phyloP scores from a whole-genome alignment of 441 rosid species.

The Kokia cookei region DNA sequence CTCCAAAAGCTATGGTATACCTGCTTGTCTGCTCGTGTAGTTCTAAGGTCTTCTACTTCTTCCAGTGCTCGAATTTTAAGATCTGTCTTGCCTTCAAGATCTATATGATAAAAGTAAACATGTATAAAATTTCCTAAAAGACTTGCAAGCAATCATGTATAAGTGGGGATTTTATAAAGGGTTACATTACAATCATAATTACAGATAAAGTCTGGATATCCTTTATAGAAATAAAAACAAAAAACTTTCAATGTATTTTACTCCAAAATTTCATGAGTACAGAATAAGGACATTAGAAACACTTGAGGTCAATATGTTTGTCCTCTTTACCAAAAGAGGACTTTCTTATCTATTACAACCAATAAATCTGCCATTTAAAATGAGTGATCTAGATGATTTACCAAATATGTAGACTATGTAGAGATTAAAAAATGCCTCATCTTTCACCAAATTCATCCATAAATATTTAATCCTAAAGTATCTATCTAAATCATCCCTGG shows the following conservation, averaged over 20 bases:
- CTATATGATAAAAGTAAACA: conserved; percentile 27
- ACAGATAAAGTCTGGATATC: neutral
- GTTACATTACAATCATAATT: neutral
- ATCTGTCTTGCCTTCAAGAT: conserved; percentile 95
- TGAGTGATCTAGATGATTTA: neutral
- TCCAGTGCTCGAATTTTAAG: conserved; percentile 82
- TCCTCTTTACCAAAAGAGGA: neutral
- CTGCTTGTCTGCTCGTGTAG: conserved; percentile 93
- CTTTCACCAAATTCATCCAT: neutral
- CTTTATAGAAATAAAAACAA: neutral
- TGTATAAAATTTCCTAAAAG: neutral
- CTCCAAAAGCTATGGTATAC: conserved; percentile 25
- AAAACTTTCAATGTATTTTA: neutral
- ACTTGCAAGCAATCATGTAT: neutral
- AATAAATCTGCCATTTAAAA: neutral
- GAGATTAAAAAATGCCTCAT: neutral
- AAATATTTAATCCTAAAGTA: neutral
- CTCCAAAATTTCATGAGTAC: neutral
- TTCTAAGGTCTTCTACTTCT: conserved; percentile 91
- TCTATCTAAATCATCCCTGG: neutral
- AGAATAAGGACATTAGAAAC: neutral
- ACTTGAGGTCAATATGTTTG: neutral
- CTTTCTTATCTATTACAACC: neutral
- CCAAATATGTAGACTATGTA: neutral
- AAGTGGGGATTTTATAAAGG: neutral